These are phyloP conservation scores for Maudiozyma turicensis DNA, from an alignment of 805 yeast genomes.

Conservation along the genomic window DNA sequence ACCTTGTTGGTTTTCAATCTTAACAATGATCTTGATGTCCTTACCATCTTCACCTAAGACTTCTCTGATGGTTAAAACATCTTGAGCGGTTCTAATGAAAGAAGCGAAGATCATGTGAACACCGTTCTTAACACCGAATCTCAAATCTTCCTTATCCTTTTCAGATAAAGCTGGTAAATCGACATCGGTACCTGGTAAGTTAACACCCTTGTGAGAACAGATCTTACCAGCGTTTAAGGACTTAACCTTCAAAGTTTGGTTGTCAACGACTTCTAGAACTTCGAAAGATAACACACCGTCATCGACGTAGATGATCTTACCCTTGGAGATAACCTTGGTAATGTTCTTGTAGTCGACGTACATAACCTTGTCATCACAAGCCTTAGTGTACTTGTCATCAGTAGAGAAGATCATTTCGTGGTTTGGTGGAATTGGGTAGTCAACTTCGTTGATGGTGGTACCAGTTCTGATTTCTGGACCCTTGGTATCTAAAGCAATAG, in stretches of 20 bases:
- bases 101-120: conserved; percentile 99
- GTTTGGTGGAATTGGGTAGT: conserved; percentile 72
- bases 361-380: conserved; percentile 74
- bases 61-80: conserved; percentile 80
- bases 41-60: conserved; percentile 96
- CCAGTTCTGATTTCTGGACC: conserved; percentile 99
- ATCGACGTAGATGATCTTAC: conserved; percentile 88
- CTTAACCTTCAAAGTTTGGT: conserved; percentile 69
- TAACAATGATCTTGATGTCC: conserved; percentile 90
- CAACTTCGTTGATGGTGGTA: conserved; percentile 70
- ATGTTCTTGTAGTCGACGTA: conserved; percentile 92
- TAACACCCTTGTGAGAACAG: conserved; percentile 97
- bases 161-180: conserved; percentile 96
- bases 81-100: conserved; percentile 90
- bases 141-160: conserved; percentile 87
- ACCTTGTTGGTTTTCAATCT: conserved; percentile 99
- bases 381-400: conserved; percentile 63
- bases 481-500: conserved; percentile 97
- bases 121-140: conserved; percentile 92
- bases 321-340: conserved; percentile 81
- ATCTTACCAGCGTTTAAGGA: conserved; percentile 93
- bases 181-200: conserved; percentile 97
- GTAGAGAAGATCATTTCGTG: conserved; percentile 93
- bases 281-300: conserved; percentile 96
- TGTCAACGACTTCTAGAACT: conserved; percentile 77